phyloP scores from a whole-genome alignment of 1,284 basidiomycete genomes.

The Sporisorium exsertum region DNA sequence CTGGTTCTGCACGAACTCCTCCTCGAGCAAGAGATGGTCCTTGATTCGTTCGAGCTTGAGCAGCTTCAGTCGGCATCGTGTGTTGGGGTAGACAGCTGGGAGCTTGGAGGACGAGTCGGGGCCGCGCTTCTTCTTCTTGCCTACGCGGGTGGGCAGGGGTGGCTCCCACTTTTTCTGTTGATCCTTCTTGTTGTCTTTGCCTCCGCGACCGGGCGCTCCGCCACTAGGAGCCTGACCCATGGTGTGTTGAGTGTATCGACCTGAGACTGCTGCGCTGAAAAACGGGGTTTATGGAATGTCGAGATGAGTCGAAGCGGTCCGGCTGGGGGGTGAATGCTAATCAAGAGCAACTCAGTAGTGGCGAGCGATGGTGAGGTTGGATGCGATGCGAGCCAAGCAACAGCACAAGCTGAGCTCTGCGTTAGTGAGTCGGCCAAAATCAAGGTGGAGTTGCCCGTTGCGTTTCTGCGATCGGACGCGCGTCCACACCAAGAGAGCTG shows the following conservation, averaged over 20 bases:
- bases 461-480: slow-evolving; percentile 46
- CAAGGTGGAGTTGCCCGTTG: slow-evolving; percentile 31
- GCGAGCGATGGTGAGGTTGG: not conserved
- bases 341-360: not conserved
- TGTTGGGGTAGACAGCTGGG: slow-evolving; percentile 92
- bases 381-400: slow-evolving; percentile 12
- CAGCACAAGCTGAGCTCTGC: slow-evolving; percentile 6
- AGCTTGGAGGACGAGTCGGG: slow-evolving; percentile 92
- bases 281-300: not conserved
- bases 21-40: slow-evolving; percentile 95
- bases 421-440: not conserved
- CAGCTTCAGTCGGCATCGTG: slow-evolving; percentile 92
- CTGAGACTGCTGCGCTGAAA: not conserved
- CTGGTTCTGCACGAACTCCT: slow-evolving; percentile 97
- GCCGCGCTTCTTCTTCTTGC: slow-evolving; percentile 91
- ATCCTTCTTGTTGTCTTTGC: slow-evolving; percentile 72
- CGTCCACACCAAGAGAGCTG: slow-evolving; percentile 22
- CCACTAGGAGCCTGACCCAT: slow-evolving; percentile 65
- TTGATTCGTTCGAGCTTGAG: slow-evolving; percentile 98
- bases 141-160: slow-evolving; percentile 94
- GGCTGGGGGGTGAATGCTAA: not conserved
- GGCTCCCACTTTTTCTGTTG: slow-evolving; percentile 95
- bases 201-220: slow-evolving; percentile 58
- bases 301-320: not conserved
- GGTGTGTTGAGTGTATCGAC: slow-evolving; percentile 1